Evolutionary conservation across 2,329 filamentous ascomycete genomes (phyloP).

Genomic region (Fusarium chaquense): DNA sequence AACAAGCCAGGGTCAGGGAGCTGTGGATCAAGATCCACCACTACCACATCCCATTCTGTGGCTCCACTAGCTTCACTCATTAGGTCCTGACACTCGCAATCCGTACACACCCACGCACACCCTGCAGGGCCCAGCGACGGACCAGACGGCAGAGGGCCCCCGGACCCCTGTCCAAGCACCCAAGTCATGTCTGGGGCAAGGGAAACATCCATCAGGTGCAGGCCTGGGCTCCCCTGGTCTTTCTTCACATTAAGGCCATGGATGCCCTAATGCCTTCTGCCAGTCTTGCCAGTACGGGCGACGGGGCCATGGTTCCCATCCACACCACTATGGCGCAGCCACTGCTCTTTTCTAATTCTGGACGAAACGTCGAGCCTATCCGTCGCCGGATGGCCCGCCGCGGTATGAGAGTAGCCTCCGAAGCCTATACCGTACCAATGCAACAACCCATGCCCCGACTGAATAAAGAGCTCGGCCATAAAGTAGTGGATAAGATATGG

Average conservation of each 20-base stretch:
- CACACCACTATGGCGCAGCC: conserved; percentile 52
- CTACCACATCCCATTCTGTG: conserved; percentile 42
- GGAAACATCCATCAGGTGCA: conserved; percentile 48
- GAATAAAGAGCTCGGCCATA: conserved; percentile 48
- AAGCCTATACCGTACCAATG: conserved; percentile 41
- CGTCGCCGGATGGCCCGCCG: conserved; percentile 49
- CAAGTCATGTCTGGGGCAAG: conserved; percentile 48
- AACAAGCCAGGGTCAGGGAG: conserved; percentile 53
- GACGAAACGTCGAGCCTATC: conserved; percentile 43
- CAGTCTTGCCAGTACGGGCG: conserved; percentile 35
- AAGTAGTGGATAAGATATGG: conserved; percentile 42
- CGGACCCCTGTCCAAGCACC: conserved; percentile 42
- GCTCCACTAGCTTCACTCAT: conserved; percentile 40
- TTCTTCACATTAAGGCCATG: conserved; percentile 35
- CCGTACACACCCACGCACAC: conserved; percentile 32
- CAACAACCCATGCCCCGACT: conserved; percentile 47
- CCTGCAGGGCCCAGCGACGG: conserved; percentile 39
- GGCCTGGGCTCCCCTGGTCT: conserved; percentile 37
- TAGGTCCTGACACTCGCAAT: conserved; percentile 27
- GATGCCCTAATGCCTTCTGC: conserved; percentile 28
- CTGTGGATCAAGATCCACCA: conserved; percentile 47
- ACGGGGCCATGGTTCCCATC: conserved; percentile 41
- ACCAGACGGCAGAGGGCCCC: conserved; percentile 48
- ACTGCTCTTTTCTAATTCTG: conserved; percentile 54
- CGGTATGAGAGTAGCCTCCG: conserved; percentile 46